Base-by-base conservation (phyloP, 139 green algal genomes). In the Chlamydomonas sp. region DNA sequence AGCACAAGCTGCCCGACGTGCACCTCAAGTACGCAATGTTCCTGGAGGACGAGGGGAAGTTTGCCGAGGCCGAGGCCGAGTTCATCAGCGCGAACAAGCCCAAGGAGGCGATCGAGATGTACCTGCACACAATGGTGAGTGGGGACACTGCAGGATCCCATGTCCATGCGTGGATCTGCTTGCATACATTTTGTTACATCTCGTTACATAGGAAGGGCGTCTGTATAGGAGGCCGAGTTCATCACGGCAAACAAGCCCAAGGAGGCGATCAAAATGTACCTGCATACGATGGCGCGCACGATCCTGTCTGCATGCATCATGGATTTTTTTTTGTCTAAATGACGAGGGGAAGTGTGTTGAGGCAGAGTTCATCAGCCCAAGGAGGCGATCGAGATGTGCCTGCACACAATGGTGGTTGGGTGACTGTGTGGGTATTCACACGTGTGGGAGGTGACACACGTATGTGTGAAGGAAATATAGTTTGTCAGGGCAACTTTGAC, bases 311-410 rank as follows among this genome's bases (percentile, higher is more conserved):
- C n/a, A n/a, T n/a, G n/a, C n/a, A n/a, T n/a, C n/a, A n/a, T n/a
- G n/a, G n/a, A n/a, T n/a, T n/a, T n/a, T n/a, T n/a, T n/a, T 96
- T 88, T 90, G 82, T 67, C 70, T 94, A 30, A 88, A 96, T 73
- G 89, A 95, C 68, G 85, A 90, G 72, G 85, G 87, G 0, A 74
- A 82, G 20, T 94, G 92, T 69, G 29, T 67, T 5, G 82, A 90
- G 58, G 86, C 86, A 24, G 84, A 90, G 66, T 65, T 70, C 10
- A 65, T 37, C 89, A 90, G 80, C 86, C 87, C 22, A 76, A 76
- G 64, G 85, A 93, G 76, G 87, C 87, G 22, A 85, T 93, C 24
- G 87, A 93, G 70, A 91, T 93, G 87, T 89, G 80, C 49, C 59
- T 87, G 8, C 86, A 91, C 81, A 71, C n/a, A n/a, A 16, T n/a